Evolutionary conservation across 1,139 yeast species (phyloP), one percentile per base, ranked within the genome.

Genomic region (Candida tropicalis): DNA sequence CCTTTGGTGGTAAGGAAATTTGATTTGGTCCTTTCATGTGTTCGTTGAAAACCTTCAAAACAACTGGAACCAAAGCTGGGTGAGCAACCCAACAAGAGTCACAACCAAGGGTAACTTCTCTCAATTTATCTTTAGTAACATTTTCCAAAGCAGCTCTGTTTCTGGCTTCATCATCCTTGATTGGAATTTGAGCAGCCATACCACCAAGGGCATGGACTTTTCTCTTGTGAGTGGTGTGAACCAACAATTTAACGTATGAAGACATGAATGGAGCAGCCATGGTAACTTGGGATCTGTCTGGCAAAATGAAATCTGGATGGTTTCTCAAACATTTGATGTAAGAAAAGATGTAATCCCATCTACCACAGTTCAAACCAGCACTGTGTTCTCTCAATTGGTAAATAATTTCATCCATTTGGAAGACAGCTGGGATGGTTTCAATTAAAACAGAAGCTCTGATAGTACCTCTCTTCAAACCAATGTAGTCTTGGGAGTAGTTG

Each of bases 51-150:
- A 85, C 88, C 62, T 81, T 82, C 58, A 83, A 77, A 16, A 88
- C 93, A 57, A 84, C 79, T 38, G 82, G 76, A 26, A 88, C 93
- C 63, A 86, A 77, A 29, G 85, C 88, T 27, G 90, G 90, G 62
- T 84, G 90, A 35, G 90, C 90, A 58, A 84, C 85, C 90, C 91
- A 84, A 59, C 90, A 82, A 41, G 90, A 87, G 65, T 84, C 90
- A 62, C 87, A 86, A 43, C 90, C 91, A 44, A 86, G 84, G 47
- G 71, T 64, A 40, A 80, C 93, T 65, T 86, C 95, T 55, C 93
- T 76, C 56, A 81, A 71, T 70, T 84, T 84, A 66, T 84, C 91
- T 59, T 76, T 79, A 56, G 81, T 76, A 45, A 84, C 91, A 52
- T 82, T 83, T 53, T 80, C 83, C 81, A 84, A 80, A 38, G 89